Conservation (phyloP, 805 yeast species). For the Wickerhamiella siamensis region DNA sequence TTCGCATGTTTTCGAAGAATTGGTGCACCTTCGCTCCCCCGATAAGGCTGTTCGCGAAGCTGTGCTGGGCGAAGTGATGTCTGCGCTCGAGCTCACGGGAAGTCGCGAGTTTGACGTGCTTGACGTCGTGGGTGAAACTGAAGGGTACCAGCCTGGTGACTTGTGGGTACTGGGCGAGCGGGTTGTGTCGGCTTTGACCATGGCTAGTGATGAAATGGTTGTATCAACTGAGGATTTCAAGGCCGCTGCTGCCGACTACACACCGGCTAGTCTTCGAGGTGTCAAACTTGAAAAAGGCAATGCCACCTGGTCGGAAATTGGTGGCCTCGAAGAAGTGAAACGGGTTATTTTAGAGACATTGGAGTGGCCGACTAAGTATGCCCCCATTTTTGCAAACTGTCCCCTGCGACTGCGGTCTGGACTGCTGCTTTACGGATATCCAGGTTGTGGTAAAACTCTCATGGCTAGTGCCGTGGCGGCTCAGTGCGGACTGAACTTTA, state of each 20-base stretch:
- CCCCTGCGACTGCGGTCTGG: slow-evolving; percentile 85
- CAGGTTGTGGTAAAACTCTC: slow-evolving; percentile 94
- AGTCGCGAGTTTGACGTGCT: slow-evolving; percentile 27
- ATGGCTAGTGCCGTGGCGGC: slow-evolving; percentile 88
- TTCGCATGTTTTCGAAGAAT: slow-evolving; percentile 57
- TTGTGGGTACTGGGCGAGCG: slow-evolving; percentile 58
- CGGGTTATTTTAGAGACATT: slow-evolving; percentile 65
- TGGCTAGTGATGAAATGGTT: not conserved
- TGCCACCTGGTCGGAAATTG: slow-evolving; percentile 74
- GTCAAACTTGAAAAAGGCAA: slow-evolving; percentile 70
- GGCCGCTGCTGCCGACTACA: slow-evolving; percentile 48
- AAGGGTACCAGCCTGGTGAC: slow-evolving; percentile 82
- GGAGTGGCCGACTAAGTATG: slow-evolving; percentile 95
- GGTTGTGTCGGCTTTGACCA: slow-evolving; percentile 16
- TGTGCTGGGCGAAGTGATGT: slow-evolving; percentile 33
- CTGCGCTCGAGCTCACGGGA: slow-evolving; percentile 13
- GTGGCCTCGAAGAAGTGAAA: slow-evolving; percentile 72
- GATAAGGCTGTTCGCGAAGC: slow-evolving; percentile 42
- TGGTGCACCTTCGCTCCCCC: slow-evolving; percentile 51
- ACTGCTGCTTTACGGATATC: slow-evolving; percentile 80
- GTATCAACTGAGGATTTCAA: slow-evolving; percentile 29
- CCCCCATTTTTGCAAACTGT: slow-evolving; percentile 83
- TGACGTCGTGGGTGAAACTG: slow-evolving; percentile 54
- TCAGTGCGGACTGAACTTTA: slow-evolving; percentile 86
- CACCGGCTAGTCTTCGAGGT: slow-evolving; percentile 73